Evolutionary conservation across 2,329 filamentous ascomycete genomes (phyloP).

Genomic region (Aspergillus sp.): DNA sequence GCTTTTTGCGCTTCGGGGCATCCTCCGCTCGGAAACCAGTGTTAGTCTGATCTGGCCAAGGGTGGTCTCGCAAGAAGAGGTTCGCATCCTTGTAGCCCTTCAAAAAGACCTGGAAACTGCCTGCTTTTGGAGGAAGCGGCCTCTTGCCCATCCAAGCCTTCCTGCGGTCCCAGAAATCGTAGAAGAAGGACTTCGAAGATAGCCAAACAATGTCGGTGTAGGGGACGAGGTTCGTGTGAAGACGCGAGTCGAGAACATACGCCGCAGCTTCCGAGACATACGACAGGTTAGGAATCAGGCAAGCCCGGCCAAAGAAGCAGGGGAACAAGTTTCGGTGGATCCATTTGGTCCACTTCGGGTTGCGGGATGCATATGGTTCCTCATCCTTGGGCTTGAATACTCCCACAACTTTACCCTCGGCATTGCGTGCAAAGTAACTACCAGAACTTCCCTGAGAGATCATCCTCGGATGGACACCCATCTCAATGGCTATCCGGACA

Average conservation of each 20-base stretch:
- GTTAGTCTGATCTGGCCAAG: conserved; percentile 89
- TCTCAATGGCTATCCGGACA: conserved; percentile 84
- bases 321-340: conserved; percentile 97
- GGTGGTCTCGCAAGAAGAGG: conserved; percentile 88
- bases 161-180: conserved; percentile 94
- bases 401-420: conserved; percentile 88
- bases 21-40: conserved; percentile 68
- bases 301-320: conserved; percentile 93
- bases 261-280: conserved; percentile 98
- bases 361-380: conserved; percentile 93
- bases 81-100: conserved; percentile 98
- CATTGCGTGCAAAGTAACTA: conserved; percentile 94
- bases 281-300: conserved; percentile 93
- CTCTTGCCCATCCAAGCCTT: conserved; percentile 87
- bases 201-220: conserved; percentile 95
- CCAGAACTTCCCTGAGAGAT: conserved; percentile 97
- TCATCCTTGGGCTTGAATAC: conserved; percentile 99
- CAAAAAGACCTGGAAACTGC: conserved; percentile 96
- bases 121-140: conserved; percentile 81
- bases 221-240: conserved; percentile 88
- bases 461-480: conserved; percentile 90
- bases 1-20: conserved; percentile 67
- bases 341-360: conserved; percentile 99
- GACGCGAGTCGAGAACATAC: conserved; percentile 87
- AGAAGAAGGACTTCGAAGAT: conserved; percentile 96